Percentiles rank a stretch among this genome's conserved stretches.
Evolutionary conservation across 2,329 filamentous ascomycete genomes (phyloP).

Genomic region (Verticillium albo-atrum): DNA sequence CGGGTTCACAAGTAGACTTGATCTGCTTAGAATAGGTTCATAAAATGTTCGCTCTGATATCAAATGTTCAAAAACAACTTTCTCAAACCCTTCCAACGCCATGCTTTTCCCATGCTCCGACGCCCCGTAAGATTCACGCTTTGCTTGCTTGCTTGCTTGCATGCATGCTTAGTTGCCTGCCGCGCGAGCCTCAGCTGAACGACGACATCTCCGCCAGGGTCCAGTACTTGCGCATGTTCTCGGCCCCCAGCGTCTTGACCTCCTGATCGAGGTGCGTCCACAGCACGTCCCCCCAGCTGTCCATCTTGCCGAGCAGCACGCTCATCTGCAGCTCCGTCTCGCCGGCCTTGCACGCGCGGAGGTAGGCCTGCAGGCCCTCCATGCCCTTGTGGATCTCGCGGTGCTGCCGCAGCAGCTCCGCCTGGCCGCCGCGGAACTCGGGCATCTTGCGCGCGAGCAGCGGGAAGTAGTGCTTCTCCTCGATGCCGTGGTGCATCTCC

Average conservation of each 20-base stretch:
- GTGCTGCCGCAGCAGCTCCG: conserved; percentile 70
- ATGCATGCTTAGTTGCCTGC: too few relatives aligned
- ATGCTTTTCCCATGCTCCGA: too few relatives aligned
- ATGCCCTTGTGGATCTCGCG: conserved; percentile 73
- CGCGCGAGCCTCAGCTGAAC: conserved; percentile 49
- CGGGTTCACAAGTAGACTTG: background rate
- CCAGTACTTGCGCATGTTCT: conserved; percentile 88
- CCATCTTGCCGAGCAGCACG: conserved; percentile 67
- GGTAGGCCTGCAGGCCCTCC: conserved; percentile 62
- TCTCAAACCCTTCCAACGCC: background rate
- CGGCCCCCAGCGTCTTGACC: conserved; percentile 70
- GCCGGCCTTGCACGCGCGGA: conserved; percentile 56
- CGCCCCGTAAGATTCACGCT: too few relatives aligned
- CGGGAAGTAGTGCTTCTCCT: conserved; percentile 79
- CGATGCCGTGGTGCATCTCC: conserved; percentile 75
- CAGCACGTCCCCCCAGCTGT: conserved; percentile 71
- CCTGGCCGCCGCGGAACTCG: conserved; percentile 53
- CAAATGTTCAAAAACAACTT: background rate
- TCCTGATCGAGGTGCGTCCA: conserved; percentile 84
- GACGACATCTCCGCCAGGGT: conserved; percentile 66
- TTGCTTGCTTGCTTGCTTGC: too few relatives aligned
- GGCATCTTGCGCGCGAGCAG: conserved; percentile 73
- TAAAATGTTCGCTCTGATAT: background rate
- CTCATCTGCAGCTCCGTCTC: conserved; percentile 54
- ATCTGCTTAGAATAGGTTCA: background rate